Evolutionary conservation across 163 green algal species (phyloP), one percentile per base, ranked within the genome.

Genomic region (Chlamydomonas reinhardtii): DNA sequence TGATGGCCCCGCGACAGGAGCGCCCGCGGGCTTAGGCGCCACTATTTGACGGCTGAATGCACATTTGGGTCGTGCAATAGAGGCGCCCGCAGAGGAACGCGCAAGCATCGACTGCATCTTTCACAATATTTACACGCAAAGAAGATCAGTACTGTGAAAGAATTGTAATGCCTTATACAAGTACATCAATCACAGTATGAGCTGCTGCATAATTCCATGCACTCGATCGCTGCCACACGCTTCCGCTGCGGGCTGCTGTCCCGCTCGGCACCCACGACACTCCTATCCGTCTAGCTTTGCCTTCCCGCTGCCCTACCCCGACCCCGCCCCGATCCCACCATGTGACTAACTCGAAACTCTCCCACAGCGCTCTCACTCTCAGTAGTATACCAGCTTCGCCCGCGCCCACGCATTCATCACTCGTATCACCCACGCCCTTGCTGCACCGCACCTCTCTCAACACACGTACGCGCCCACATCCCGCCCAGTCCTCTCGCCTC

Each of bases 101-200:
- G 16, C 15, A 32, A 73, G 12, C 34, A 83, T 65, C 22, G 59
- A 35, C 62, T 83, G 76, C 76, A 83, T 83, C 54, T 65, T 65
- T 22, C 14, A n/a, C n/a, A n/a, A n/a, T n/a, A 27, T n/a, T 29
- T 65, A 15, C 22, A 22, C 17, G 22, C 1, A 65, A 29, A 65
- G 22, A 3, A 48, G n/a, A 5, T 48, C 39, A 65, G 22, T 65
- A 16, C 8, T 29, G 17, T 12, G 0, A 16, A n/a, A 11, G 59
- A 25, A n/a, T n/a, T 29, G 6, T 12, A 19, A 29, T 8, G 59
- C 59, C n/a, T 4, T 29, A 65, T 12, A 5, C 20, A n/a, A 3
- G 59, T 16, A 4, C 22, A 9, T 65, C n/a, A n/a, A 27, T 65
- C 6, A 9, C 12, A n/a, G 4, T 27, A n/a, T 27, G 0, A 9